Conservation (phyloP, 2,329 filamentous ascomycete genomes). For the Talaromyces atroroseus region DNA sequence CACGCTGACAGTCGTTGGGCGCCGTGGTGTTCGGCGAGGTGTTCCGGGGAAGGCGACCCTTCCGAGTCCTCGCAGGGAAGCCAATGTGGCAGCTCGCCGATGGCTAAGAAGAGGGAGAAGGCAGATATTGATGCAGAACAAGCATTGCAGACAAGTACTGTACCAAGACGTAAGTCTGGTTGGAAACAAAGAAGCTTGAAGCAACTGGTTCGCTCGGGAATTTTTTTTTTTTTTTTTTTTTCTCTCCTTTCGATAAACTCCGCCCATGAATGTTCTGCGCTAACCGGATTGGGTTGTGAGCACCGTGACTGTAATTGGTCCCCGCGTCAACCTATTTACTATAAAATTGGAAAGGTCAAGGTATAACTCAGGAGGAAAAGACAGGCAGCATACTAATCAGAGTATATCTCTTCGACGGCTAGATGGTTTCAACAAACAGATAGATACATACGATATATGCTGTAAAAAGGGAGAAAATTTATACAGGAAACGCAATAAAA, state of each 20-base stretch:
- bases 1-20: neutral
- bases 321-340: too few species aligned
- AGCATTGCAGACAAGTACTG: neutral
- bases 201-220: neutral
- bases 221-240: neutral
- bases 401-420: neutral
- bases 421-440: neutral
- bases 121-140: neutral
- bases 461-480: neutral
- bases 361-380: neutral
- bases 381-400: too few species aligned
- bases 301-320: neutral
- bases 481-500: neutral
- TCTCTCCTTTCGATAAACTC: neutral
- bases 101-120: neutral
- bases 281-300: neutral
- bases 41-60: conserved; percentile 24
- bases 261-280: neutral
- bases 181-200: neutral
- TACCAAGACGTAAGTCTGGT: neutral
- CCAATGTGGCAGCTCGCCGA: conserved; percentile 28
- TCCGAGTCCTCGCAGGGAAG: conserved; percentile 28
- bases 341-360: neutral
- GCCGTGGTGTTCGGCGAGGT: conserved; percentile 3
- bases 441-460: neutral